phyloP scores from a whole-genome alignment of 2,329 filamentous ascomycete species.

The Curvularia sp. region DNA sequence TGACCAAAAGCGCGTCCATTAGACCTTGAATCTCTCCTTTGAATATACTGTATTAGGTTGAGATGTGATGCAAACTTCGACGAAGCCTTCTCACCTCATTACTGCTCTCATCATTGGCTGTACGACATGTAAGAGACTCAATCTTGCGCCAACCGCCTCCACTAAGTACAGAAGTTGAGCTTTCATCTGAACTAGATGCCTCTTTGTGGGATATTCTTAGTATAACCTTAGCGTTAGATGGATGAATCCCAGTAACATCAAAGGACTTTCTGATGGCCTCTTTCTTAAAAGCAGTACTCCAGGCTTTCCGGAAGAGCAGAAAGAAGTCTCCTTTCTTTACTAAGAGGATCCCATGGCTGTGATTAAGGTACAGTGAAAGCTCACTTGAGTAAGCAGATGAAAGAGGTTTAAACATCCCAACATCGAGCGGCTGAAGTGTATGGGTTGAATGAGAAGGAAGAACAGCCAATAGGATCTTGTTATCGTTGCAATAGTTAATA shows the following conservation, averaged over 20 bases:
- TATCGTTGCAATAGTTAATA: slow-evolving; percentile 1
- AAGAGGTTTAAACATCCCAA: neutral
- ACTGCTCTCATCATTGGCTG: neutral
- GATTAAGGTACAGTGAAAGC: neutral
- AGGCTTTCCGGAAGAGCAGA: neutral
- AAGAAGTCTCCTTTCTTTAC: neutral
- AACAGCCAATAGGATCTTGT: slow-evolving; percentile 7
- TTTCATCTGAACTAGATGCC: slow-evolving; percentile 1
- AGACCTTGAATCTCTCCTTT: neutral
- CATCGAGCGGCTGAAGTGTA: slow-evolving; percentile 10
- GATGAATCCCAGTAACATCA: neutral
- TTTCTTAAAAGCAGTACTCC: neutral
- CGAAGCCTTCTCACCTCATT: neutral
- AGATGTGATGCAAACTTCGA: neutral
- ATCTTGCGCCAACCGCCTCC: slow-evolving; percentile 3
- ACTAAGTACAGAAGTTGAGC: neutral
- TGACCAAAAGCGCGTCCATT: neutral
- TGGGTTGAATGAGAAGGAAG: slow-evolving; percentile 7
- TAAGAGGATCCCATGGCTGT: neutral
- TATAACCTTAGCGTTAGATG: slow-evolving; percentile 3
- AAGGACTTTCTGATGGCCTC: neutral
- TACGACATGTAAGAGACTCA: neutral
- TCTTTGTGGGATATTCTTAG: neutral
- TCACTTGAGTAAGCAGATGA: neutral
- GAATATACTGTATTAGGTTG: neutral